Percentiles rank a stretch among this genome's conserved stretches.
These are phyloP conservation scores for Ophiorrhiza pumila DNA, from an alignment of 257 asterid species.

Conservation along the genomic window DNA sequence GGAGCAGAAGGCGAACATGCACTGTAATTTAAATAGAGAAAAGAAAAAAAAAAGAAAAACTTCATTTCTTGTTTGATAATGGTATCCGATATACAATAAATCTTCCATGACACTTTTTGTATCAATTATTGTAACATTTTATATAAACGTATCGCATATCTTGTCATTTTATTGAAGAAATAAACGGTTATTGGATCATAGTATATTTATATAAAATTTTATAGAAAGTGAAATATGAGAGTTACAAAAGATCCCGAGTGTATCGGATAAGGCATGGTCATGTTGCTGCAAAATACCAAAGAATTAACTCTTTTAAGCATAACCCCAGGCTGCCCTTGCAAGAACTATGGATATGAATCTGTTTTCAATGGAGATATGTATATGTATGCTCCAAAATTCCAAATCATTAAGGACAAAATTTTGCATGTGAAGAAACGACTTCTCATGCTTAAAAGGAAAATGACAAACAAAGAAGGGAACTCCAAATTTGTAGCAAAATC, in stretches of 20 bases:
- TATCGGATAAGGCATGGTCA: too few species aligned
- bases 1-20: too few species aligned
- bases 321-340: background rate
- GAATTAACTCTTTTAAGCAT: background rate
- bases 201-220: too few species aligned
- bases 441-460: background rate
- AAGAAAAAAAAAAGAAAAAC: background rate
- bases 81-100: too few species aligned
- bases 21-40: too few species aligned
- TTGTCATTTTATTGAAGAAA: too few species aligned
- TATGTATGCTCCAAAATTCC: background rate
- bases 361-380: background rate
- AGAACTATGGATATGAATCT: background rate
- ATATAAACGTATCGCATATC: too few species aligned
- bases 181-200: too few species aligned
- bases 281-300: background rate
- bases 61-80: background rate
- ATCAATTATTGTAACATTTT: too few species aligned
- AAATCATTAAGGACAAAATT: background rate
- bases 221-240: too few species aligned
- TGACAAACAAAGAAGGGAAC: background rate
- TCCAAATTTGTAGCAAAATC: background rate
- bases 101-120: too few species aligned
- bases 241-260: too few species aligned
- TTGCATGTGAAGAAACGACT: background rate